Percentiles rank a stretch among this genome's conserved stretches.
These are phyloP conservation scores for Neocallimastix lanati DNA, from an alignment of 192 early-diverging fungal genomes.

Conservation along the genomic window DNA sequence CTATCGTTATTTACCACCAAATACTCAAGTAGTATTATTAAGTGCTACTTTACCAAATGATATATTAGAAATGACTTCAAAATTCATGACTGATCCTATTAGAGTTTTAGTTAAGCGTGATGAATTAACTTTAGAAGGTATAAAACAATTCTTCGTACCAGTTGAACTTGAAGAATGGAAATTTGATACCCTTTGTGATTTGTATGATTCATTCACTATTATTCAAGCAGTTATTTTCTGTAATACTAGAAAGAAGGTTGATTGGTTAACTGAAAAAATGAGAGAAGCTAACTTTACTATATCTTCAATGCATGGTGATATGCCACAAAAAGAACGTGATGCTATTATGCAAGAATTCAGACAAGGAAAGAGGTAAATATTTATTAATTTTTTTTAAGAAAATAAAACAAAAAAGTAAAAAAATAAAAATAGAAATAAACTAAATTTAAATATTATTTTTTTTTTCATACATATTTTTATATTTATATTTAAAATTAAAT, in stretches of 20 bases:
- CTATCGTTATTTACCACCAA: constrained; percentile 77
- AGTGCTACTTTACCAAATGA: constrained; percentile 86
- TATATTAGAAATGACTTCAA: constrained; percentile 86
- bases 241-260: constrained; percentile 91
- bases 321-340: constrained; percentile 95
- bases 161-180: constrained; percentile 98
- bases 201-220: constrained; percentile 91
- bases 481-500: neutral
- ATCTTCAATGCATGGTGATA: constrained; percentile 97
- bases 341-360: constrained; percentile 95
- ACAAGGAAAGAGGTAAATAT: constrained; percentile 52
- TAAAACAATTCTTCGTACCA: constrained; percentile 96
- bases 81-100: constrained; percentile 94
- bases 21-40: constrained; percentile 81
- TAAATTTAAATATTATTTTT: too few species aligned
- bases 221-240: constrained; percentile 99
- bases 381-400: too few species aligned
- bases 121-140: constrained; percentile 93
- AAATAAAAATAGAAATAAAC: too few species aligned
- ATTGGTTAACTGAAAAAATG: constrained; percentile 95
- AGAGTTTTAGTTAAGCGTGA: constrained; percentile 96
- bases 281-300: constrained; percentile 93
- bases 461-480: too few species aligned
- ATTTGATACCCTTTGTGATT: constrained; percentile 90
- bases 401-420: too few species aligned